Base-by-base conservation (phyloP, 2,329 filamentous ascomycete species). In the Colletotrichum orbiculare region DNA sequence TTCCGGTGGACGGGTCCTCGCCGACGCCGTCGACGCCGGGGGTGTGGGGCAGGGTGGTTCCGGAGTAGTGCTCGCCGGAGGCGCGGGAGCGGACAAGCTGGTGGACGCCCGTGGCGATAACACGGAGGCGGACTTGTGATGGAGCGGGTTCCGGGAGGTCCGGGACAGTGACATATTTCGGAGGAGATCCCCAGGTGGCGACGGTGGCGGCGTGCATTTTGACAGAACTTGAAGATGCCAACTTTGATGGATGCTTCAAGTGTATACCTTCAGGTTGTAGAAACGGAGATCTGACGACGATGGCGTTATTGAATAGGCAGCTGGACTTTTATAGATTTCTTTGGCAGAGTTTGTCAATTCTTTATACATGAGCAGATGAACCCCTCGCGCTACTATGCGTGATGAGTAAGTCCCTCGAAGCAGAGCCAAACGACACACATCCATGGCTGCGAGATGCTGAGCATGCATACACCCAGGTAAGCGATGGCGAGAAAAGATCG, bases 11-110 rank as follows among this genome's bases (percentile, higher is more conserved):
- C 7, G 79, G 76, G 56, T 82, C 75, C 8, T 73, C 70, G 46
- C 82, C 86, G 1, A 86, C 81, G 61, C 84, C 85, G 69, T 88
- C 86, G 11, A 82, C 74, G 10, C 85, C 85, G 0, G 83, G 82
- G 1, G 78, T 74, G 69, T 87, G 83, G 1, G 85, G 87, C 0
- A 85, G 79, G 0, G 71, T 71, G 6, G 76, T 76, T 2, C 81
- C 77, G 17, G 81, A 80, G 75, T 87, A 88, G 74, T 88, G 86
- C n/a, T 73, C 77, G 1, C 86, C 86, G 1, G 79, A 68, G 15
- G 85, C 86, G 37, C 85, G 82, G 45, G 77, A 77, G 53, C 82
- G 82, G 47, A 88, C 86, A 5, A 88, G 74, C 11, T 80, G 78
- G 71, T 87, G 85, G 12, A 86, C 75, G 35, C 84, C 85, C 3